Percentiles rank a stretch among this genome's conserved stretches.
These are phyloP conservation scores for Chrysosporium queenslandicum DNA, from an alignment of 2,329 filamentous ascomycete species.

Conservation along the genomic window DNA sequence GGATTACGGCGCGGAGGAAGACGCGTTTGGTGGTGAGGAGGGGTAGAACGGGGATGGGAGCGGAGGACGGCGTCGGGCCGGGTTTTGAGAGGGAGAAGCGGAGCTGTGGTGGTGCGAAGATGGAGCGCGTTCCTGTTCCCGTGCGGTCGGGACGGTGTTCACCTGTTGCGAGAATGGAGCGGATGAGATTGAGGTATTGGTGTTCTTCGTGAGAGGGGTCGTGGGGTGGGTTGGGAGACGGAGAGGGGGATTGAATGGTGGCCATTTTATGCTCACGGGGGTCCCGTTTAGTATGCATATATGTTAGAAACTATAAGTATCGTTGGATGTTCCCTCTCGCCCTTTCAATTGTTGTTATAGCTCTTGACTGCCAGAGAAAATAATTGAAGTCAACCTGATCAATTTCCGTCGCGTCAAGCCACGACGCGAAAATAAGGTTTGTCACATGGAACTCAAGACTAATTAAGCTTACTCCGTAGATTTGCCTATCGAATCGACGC, in stretches of 20 bases:
- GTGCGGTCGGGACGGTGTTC: conserved; percentile 88
- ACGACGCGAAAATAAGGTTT: conserved; percentile 6
- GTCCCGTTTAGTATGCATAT: background rate
- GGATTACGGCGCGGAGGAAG: conserved; percentile 79
- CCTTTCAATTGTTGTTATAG: no score
- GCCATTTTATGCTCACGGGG: background rate
- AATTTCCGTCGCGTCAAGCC: background rate
- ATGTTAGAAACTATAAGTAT: no score
- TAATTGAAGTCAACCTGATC: background rate
- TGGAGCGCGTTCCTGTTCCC: conserved; percentile 80
- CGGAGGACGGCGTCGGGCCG: conserved; percentile 31
- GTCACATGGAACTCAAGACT: conserved; percentile 1
- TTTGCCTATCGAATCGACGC: no score
- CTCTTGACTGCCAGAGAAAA: background rate
- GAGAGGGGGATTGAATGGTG: conserved; percentile 9
- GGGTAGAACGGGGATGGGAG: conserved; percentile 59
- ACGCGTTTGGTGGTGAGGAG: conserved; percentile 97
- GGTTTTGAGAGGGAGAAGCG: conserved; percentile 70
- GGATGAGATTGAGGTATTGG: conserved; percentile 86
- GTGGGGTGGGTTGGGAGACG: conserved; percentile 18
- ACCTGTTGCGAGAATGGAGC: conserved; percentile 68
- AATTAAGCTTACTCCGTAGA: background rate
- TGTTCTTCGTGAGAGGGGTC: conserved; percentile 63
- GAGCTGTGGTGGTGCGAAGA: conserved; percentile 78
- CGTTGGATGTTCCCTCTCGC: no score